Conservation (phyloP, 257 asterid species). For the Capsicum pubescens region DNA sequence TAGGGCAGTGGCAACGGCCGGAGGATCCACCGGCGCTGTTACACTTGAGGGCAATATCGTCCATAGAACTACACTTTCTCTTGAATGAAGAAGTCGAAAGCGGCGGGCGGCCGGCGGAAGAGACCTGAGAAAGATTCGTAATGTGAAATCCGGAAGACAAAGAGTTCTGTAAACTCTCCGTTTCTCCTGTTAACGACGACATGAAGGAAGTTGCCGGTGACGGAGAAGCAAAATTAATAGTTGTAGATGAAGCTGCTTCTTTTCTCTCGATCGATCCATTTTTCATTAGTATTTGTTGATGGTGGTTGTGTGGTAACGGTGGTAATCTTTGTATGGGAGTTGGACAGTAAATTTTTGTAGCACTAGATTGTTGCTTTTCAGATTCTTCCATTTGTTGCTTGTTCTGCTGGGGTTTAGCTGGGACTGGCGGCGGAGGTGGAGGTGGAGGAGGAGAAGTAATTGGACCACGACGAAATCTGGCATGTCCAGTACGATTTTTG, state of each 20-base stretch:
- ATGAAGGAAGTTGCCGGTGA: constrained; percentile 54
- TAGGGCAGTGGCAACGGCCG: constrained; percentile 77
- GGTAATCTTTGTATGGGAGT: constrained; percentile 76
- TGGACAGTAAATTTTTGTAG: constrained; percentile 58
- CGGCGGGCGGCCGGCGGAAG: constrained; percentile 71
- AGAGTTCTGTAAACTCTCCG: constrained; percentile 67
- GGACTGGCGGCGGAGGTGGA: background rate
- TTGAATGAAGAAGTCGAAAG: constrained; percentile 62
- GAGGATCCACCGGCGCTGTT: constrained; percentile 66
- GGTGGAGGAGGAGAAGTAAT: constrained; percentile 38
- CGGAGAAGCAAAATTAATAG: constrained; percentile 61
- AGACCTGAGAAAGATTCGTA: constrained; percentile 69
- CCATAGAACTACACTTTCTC: constrained; percentile 73
- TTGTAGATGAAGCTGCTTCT: constrained; percentile 62
- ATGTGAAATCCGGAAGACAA: constrained; percentile 83
- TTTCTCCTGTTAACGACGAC: constrained; percentile 82
- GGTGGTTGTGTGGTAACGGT: constrained; percentile 74
- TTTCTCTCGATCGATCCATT: constrained; percentile 55
- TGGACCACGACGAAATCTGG: constrained; percentile 94
- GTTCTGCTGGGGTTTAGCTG: background rate
- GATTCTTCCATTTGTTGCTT: constrained; percentile 34
- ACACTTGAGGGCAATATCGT: constrained; percentile 50
- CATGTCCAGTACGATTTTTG: constrained; percentile 83
- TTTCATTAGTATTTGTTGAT: constrained; percentile 42
- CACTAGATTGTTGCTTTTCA: constrained; percentile 33